Evolutionary conservation across 2,329 filamentous ascomycete species (phyloP), one percentile per base, ranked within the genome.

Genomic region (Pyrenophora tritici-repentis): DNA sequence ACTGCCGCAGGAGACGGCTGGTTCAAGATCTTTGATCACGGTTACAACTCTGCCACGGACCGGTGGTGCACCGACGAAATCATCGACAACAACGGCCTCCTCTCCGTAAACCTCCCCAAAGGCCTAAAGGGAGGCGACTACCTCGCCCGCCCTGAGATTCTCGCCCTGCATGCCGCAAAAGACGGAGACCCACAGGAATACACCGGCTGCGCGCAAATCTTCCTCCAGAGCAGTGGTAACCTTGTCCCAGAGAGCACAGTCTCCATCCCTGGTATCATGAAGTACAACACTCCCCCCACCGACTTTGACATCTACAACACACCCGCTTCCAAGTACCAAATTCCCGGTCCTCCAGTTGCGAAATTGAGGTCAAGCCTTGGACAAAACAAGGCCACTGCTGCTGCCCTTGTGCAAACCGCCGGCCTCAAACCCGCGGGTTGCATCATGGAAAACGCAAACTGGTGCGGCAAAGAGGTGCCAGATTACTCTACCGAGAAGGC

Each of bases 1-100:
- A 50, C 54, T 18, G 75, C 68, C 59, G 55, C 79, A 18, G 87
- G 88, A 4, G 75, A 78, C 42, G 88, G 88, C 33, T 92, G 88
- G 89, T 89, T 91, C 80, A 91, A 91, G 79, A 83, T 91, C 67
- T 90, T 81, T 78, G 82, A 89, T 50, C 80, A 86, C 43, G 86
- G 86, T 38, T 89, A 88, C 72, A 79, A 88, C 61, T 68, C 74
- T 4, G 60, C 68, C 4, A 76, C 77, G 1, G 70, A 76, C 22
- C 76, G 83, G 67, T 91, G 88, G 87, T 90, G 88, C 73, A 87
- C 85, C 3, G 83, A 89, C 65, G 84, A 83, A 53, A 77, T 91
- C 51, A 87, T 87, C 51, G 78, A 75, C 46, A 84, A 85, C 72
- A 78, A 85, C 17, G 87, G 87, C 12, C 78, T 84, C 14, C 74